Evolutionary conservation across 805 yeast genomes (phyloP).

Genomic region (Nakazawaea anatomiae): DNA sequence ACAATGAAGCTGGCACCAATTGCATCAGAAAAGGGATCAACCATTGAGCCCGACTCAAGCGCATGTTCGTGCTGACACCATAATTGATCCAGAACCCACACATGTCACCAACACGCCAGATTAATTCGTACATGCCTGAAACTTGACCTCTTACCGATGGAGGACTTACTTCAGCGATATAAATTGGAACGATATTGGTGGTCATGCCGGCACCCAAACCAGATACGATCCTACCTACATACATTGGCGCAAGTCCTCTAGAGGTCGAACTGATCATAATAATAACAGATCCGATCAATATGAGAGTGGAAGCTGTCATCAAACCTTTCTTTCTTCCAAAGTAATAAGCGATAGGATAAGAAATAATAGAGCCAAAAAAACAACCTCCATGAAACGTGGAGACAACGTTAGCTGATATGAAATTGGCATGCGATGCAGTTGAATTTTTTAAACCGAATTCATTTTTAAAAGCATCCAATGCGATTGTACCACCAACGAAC

Average conservation of each 20-base stretch:
- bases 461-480: slow-evolving; percentile 34
- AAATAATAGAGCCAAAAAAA: slow-evolving; percentile 38
- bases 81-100: slow-evolving; percentile 46
- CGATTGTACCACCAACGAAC: slow-evolving; percentile 49
- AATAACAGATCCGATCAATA: slow-evolving; percentile 38
- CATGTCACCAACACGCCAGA: slow-evolving; percentile 44
- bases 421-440: slow-evolving; percentile 19
- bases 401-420: slow-evolving; percentile 34
- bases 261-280: slow-evolving; percentile 26
- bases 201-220: slow-evolving; percentile 51
- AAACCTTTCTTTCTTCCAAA: slow-evolving; percentile 35
- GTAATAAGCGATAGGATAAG: slow-evolving; percentile 44
- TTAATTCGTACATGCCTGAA: slow-evolving; percentile 40
- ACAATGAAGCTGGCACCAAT: slow-evolving; percentile 32
- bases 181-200: slow-evolving; percentile 43
- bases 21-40: slow-evolving; percentile 42
- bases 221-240: slow-evolving; percentile 46
- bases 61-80: slow-evolving; percentile 33
- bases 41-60: slow-evolving; percentile 34
- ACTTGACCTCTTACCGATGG: slow-evolving; percentile 39
- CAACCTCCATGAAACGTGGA: slow-evolving; percentile 49
- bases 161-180: slow-evolving; percentile 39
- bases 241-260: slow-evolving; percentile 38
- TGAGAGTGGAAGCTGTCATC: slow-evolving; percentile 31
- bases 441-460: slow-evolving; percentile 37